Conservation (phyloP, 306 rosid genomes). For the Quercus berberidifolia region DNA sequence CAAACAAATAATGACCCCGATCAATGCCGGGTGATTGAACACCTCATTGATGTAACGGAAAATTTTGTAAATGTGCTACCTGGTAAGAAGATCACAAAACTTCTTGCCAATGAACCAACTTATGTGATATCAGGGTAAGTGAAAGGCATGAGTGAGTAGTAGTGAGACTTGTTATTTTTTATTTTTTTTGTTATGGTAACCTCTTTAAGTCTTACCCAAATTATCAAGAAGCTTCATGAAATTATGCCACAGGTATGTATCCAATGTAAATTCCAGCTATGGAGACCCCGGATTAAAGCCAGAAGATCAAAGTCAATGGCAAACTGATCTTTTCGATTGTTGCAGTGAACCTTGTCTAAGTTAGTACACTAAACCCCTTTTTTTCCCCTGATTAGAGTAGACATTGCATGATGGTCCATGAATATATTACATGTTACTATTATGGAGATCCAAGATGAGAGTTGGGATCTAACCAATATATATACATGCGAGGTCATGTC, state of each 20-base stretch:
- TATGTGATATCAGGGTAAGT: constrained; percentile 20
- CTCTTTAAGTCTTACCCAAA: neutral
- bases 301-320: constrained; percentile 24
- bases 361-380: constrained; percentile 11
- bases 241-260: neutral
- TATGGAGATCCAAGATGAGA: too few relatives aligned
- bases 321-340: constrained; percentile 33
- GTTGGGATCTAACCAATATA: too few relatives aligned
- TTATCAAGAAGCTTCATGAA: neutral
- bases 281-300: neutral
- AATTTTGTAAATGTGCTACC: constrained; percentile 26
- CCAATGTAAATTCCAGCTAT: constrained; percentile 6
- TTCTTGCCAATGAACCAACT: constrained; percentile 10
- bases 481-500: too few relatives aligned
- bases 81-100: constrained; percentile 12
- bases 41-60: constrained; percentile 33
- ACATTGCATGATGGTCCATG: too few relatives aligned
- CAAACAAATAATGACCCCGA: constrained; percentile 17
- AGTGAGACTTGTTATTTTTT: too few relatives aligned
- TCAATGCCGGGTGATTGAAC: constrained; percentile 39
- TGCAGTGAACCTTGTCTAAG: constrained; percentile 34
- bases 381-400: neutral
- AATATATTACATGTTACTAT: too few relatives aligned
- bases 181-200: too few relatives aligned
- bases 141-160: neutral